A percentile compares a stretch with the other conserved stretches of the same genome.
Evolutionary conservation across 352 stramenopile genomes (phyloP).

Genomic region (Albugo laibachii): DNA sequence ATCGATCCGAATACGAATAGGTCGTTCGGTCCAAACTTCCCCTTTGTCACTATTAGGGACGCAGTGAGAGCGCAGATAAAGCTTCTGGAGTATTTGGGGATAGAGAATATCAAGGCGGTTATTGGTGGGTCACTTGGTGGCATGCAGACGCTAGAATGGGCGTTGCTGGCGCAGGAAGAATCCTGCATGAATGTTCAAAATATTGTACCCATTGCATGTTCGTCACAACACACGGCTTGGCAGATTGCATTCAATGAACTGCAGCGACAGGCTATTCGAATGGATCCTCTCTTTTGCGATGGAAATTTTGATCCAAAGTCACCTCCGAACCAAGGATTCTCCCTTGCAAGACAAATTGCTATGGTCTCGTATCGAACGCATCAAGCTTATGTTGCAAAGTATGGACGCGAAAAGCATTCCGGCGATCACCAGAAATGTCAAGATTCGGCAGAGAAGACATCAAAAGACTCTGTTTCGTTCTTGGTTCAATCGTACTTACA

Average conservation of each 20-base stretch:
- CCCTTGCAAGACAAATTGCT: conserved; percentile 87
- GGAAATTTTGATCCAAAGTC: conserved; percentile 45
- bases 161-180: conserved; percentile 63
- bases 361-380: conserved; percentile 94
- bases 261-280: conserved; percentile 91
- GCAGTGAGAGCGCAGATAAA: conserved; percentile 80
- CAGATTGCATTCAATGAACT: conserved; percentile 92
- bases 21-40: conserved; percentile 81
- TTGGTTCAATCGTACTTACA: conserved; percentile 74
- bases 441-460: conserved; percentile 8
- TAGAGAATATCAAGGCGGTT: conserved; percentile 74
- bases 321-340: conserved; percentile 62
- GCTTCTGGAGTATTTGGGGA: conserved; percentile 77
- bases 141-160: conserved; percentile 96
- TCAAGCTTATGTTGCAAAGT: conserved; percentile 84
- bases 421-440: neutral
- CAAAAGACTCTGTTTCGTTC: conserved; percentile 31
- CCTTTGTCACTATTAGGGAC: conserved; percentile 84
- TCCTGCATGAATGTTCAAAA: conserved; percentile 25
- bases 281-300: conserved; percentile 82
- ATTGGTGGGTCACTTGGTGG: conserved; percentile 92
- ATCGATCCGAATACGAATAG: conserved; percentile 42
- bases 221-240: conserved; percentile 87
- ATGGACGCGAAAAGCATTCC: conserved; percentile 37
- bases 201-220: conserved; percentile 88